Conservation (phyloP, 306 rosid species). For the Lithocarpus polystachyus region DNA sequence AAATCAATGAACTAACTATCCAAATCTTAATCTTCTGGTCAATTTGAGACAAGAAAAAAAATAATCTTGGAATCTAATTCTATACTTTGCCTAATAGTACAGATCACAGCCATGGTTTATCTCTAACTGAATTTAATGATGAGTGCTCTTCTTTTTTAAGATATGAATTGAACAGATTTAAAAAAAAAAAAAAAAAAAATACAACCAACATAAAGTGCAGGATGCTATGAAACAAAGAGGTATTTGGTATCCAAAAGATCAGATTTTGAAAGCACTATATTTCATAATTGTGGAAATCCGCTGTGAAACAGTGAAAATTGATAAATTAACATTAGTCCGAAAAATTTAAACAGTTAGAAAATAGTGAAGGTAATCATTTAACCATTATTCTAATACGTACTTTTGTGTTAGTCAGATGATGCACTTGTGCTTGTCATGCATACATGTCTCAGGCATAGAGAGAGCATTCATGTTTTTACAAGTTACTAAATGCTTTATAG, state of each 20-base stretch:
- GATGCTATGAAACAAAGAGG: not conserved
- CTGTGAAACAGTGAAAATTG: too few relatives aligned
- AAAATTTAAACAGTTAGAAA: too few relatives aligned
- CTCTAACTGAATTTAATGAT: not conserved
- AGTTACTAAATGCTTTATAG: slow-evolving; percentile 29
- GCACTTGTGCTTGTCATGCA: not conserved
- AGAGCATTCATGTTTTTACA: not conserved
- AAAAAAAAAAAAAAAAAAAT: not conserved
- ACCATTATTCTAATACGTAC: too few relatives aligned
- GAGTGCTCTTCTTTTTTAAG: not conserved
- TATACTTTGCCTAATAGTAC: not conserved
- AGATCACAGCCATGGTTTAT: not conserved
- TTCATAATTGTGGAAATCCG: not conserved
- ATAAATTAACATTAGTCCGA: too few relatives aligned
- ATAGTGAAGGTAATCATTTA: too few relatives aligned
- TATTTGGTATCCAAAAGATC: not conserved
- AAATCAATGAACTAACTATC: not conserved
- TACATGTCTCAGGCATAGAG: not conserved
- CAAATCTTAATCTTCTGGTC: not conserved
- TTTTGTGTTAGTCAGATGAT: not conserved
- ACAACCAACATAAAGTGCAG: not conserved
- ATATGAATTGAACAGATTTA: not conserved
- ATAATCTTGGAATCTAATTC: not conserved
- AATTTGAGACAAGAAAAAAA: not conserved
- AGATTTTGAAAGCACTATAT: not conserved